Conservation (phyloP, 345 rosid species). For the Brassica rapa region DNA sequence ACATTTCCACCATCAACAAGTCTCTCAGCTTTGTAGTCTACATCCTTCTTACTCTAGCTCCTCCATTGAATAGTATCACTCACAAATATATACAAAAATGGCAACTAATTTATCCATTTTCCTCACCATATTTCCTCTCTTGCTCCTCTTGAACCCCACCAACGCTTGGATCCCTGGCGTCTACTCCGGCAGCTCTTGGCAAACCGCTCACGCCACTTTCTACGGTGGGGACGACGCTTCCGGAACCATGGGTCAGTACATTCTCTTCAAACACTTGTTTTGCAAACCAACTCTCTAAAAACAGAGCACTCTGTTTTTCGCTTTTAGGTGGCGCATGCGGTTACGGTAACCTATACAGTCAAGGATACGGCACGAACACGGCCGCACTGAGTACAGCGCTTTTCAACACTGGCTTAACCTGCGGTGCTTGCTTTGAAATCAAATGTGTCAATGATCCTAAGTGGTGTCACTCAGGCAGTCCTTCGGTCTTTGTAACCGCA, state of each 20-base stretch:
- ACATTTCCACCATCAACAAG: conserved; percentile 26
- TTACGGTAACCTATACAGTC: conserved; percentile 73
- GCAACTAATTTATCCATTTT: conserved; percentile 9
- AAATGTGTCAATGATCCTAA: conserved; percentile 61
- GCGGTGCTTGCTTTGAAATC: conserved; percentile 74
- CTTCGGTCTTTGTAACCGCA: conserved; percentile 66
- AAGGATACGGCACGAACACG: conserved; percentile 78
- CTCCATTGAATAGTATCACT: not conserved
- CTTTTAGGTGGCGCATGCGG: conserved; percentile 73
- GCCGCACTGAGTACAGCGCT: conserved; percentile 75
- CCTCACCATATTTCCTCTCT: conserved; percentile 28
- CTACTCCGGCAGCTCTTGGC: conserved; percentile 64
- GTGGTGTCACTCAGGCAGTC: conserved; percentile 72
- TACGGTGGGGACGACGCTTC: conserved; percentile 93
- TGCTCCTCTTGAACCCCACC: conserved; percentile 34
- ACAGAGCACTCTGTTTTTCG: conserved; percentile 32
- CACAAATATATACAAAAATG: conserved; percentile 19
- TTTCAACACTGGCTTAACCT: conserved; percentile 65
- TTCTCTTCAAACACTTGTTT: not conserved
- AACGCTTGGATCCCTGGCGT: conserved; percentile 60
- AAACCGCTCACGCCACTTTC: conserved; percentile 89
- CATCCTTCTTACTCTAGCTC: conserved; percentile 9
- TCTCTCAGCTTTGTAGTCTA: not conserved
- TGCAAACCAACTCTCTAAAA: not conserved
- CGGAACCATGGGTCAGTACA: conserved; percentile 76